Base-by-base conservation (phyloP, 2,329 filamentous ascomycete genomes). In the Talaromyces piceae region DNA sequence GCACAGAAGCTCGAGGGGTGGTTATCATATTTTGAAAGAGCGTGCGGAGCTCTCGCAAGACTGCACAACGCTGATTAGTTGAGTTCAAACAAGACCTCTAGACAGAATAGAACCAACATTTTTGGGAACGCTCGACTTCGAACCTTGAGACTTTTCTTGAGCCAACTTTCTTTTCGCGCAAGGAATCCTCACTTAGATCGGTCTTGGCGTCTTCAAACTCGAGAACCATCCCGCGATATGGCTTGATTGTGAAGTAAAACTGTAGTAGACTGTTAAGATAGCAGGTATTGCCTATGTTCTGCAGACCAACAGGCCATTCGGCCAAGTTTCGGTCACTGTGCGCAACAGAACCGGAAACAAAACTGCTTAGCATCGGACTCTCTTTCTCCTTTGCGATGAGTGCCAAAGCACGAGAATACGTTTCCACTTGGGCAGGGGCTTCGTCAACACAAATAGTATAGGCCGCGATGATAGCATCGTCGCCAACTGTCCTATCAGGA, bases 231-330 rank as follows among this genome's bases (percentile, higher is more conserved):
- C 93, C 79, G 46, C 91, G 82, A 26, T 97, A 76, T 2, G 88
- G 83, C 55, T 83, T 85, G 50, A 97, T 81, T 0, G 91, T 94
- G 66, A 95, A 96, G 58, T 96, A 86, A 64, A 95, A 97, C 51
- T 98, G 93, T 8, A 98, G 76, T 45, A 98, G 79, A 69, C 91
- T 97, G 73, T 98, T 98, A 50, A 98, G 77, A 62, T 98, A 98
- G 67, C 93, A 98, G 0, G 94, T 98, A 63, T 98, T 98, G 53
- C 93, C 91, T 52, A 97, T 95, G 60, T 97, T 98, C 56, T 84
- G 80, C 5, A 97, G 77, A 0, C 93, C 93, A 20, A 95, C 87
- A 0, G 93, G 93, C 67, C 88, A 83, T 26, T 80, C 74, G 44
- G 70, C 67, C 53, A 60, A 63, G 31, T 69, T 62, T 45, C 64